Conservation (phyloP, 2,329 filamentous ascomycete genomes). For the Pseudocercospora musae region DNA sequence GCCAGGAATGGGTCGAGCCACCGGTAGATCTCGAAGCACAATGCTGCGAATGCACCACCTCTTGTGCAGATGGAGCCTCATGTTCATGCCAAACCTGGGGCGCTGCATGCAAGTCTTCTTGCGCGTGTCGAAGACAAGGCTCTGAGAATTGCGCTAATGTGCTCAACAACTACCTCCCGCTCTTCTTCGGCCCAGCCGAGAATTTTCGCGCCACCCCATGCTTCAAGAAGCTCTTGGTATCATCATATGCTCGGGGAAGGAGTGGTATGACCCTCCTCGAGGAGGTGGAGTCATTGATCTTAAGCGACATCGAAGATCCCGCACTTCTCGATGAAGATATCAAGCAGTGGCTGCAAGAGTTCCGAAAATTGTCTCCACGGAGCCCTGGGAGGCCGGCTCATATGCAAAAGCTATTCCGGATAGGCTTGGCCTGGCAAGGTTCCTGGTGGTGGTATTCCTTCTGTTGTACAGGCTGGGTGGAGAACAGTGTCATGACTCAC, state of each 20-base stretch:
- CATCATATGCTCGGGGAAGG: not conserved
- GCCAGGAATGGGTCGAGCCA: not conserved
- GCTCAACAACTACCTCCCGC: not conserved
- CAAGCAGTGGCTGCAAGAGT: not conserved
- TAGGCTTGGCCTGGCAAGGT: not conserved
- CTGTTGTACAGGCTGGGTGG: not conserved
- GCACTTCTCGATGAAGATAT: not conserved
- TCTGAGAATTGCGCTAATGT: not conserved
- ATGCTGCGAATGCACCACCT: not conserved
- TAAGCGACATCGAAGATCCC: not conserved
- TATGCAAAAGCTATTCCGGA: not conserved
- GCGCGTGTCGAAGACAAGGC: not conserved
- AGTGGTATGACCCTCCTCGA: not conserved
- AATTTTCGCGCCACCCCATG: not conserved
- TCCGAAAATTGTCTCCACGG: too few species aligned
- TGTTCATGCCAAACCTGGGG: not conserved
- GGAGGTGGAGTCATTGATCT: too few species aligned
- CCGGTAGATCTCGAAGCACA: not conserved
- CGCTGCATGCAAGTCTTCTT: not conserved
- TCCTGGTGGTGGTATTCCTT: not conserved
- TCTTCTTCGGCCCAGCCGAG: not conserved
- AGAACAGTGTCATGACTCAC: not conserved
- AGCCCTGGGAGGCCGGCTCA: not conserved
- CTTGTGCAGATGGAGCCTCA: not conserved
- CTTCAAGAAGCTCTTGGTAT: not conserved